Evolutionary conservation across 2,329 filamentous ascomycete genomes (phyloP).

Genomic region (Pseudogymnoascus sp.): DNA sequence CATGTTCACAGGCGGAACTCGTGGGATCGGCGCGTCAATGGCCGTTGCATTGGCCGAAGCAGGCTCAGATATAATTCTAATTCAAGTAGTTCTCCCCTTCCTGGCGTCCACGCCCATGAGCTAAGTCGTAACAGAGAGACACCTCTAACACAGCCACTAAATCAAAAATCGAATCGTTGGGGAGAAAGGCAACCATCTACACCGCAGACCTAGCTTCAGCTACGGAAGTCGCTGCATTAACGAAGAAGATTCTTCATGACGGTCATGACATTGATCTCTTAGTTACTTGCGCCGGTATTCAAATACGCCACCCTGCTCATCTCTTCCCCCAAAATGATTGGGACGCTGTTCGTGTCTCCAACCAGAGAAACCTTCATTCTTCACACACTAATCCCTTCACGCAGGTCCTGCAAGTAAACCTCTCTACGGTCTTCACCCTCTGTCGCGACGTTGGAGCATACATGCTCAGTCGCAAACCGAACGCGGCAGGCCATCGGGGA

Average conservation of each 20-base stretch:
- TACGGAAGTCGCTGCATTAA: constrained; percentile 40
- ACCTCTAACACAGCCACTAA: constrained; percentile 39
- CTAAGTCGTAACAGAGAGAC: not conserved
- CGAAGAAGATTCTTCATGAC: too few species aligned
- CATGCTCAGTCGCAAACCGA: constrained; percentile 54
- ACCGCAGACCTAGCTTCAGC: constrained; percentile 55
- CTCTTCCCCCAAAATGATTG: constrained; percentile 72
- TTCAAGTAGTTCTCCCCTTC: constrained; percentile 18
- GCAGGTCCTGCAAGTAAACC: constrained; percentile 73
- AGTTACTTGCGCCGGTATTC: constrained; percentile 28
- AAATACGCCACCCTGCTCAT: constrained; percentile 67
- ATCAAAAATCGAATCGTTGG: constrained; percentile 51
- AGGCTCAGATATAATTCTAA: constrained; percentile 25
- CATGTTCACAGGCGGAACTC: constrained; percentile 24
- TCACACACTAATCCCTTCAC: not conserved
- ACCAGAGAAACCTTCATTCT: not conserved
- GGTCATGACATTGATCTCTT: too few species aligned
- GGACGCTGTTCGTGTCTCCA: constrained; percentile 45
- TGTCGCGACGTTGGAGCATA: constrained; percentile 69
- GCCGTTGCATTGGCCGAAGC: constrained; percentile 23
- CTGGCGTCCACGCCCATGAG: too few species aligned
- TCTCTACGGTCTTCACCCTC: constrained; percentile 68
- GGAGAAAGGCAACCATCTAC: constrained; percentile 58
- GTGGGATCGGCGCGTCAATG: constrained; percentile 24
- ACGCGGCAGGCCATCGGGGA: constrained; percentile 48